These are phyloP conservation scores for Hypoxylon sp. DNA, from an alignment of 2,329 filamentous ascomycete genomes.

Conservation along the genomic window DNA sequence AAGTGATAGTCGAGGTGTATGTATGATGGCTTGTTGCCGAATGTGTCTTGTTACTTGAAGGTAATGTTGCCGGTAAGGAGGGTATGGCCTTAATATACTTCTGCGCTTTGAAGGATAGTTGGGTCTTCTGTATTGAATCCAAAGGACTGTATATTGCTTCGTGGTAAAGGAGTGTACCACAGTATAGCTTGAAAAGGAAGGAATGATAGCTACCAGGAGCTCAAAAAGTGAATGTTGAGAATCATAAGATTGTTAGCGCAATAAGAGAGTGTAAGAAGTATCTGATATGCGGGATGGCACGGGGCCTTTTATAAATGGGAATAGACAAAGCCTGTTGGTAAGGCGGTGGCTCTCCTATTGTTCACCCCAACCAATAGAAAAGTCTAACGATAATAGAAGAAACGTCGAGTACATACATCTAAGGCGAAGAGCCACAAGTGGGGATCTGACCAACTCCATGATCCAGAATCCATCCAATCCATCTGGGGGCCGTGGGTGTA, in stretches of 20 bases:
- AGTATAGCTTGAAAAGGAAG: constrained; percentile 45
- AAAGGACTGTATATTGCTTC: constrained; percentile 39
- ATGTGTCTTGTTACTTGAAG: constrained; percentile 15
- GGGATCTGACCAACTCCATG: constrained; percentile 23
- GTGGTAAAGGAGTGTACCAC: constrained; percentile 53
- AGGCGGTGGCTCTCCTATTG: constrained; percentile 39
- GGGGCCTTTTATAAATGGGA: constrained; percentile 46
- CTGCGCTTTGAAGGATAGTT: constrained; percentile 31
- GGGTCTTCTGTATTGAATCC: constrained; percentile 30
- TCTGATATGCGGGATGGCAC: constrained; percentile 30
- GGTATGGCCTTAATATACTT: constrained; percentile 25
- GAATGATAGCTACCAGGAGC: constrained; percentile 49
- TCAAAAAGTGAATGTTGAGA: constrained; percentile 47
- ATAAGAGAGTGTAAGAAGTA: constrained; percentile 16
- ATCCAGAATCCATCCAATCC: constrained; percentile 41
- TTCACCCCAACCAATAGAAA: constrained; percentile 43
- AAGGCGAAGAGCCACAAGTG: constrained; percentile 23
- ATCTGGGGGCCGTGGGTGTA: constrained; percentile 41
- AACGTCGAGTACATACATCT: constrained; percentile 26
- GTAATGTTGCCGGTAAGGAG: constrained; percentile 30
- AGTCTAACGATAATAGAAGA: constrained; percentile 24
- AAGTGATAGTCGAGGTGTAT: constrained; percentile 40
- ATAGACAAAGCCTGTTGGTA: constrained; percentile 37
- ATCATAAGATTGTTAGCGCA: constrained; percentile 41
- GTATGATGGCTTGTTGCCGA: constrained; percentile 35